Percentiles rank a stretch among this genome's conserved stretches.
Evolutionary conservation across 805 yeast species (phyloP).

Genomic region (Metschnikowia baotianmanensis): DNA sequence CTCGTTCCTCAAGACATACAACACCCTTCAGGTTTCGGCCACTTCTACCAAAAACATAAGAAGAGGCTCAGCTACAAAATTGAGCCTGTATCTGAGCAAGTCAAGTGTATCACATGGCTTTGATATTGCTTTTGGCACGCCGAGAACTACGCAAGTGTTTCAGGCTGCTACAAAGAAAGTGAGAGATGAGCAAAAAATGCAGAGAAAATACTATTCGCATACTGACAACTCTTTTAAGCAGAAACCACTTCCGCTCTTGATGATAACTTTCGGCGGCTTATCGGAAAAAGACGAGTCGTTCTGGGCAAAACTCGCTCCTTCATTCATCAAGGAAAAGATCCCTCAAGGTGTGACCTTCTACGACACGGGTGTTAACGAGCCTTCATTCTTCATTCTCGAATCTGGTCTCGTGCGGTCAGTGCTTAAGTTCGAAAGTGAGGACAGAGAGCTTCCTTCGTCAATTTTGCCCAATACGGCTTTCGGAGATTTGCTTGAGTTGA

Average conservation of each 20-base stretch:
- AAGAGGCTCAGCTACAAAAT: conserved; percentile 8
- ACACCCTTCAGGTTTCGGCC: conserved; percentile 29
- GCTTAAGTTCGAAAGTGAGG: conserved; percentile 38
- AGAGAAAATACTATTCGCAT: conserved; percentile 50
- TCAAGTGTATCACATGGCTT: conserved; percentile 21
- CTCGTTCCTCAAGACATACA: conserved; percentile 68
- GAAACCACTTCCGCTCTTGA: conserved; percentile 62
- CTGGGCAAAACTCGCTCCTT: conserved; percentile 64
- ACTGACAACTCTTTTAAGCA: conserved; percentile 33
- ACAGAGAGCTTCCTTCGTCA: conserved; percentile 35
- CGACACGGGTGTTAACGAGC: conserved; percentile 43
- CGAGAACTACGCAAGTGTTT: conserved; percentile 50
- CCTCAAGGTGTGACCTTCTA: conserved; percentile 46
- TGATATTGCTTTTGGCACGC: conserved; percentile 43
- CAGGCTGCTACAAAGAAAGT: conserved; percentile 51
- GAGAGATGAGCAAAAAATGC: conserved; percentile 39
- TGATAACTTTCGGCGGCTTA: conserved; percentile 63
- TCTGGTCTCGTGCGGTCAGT: conserved; percentile 40
- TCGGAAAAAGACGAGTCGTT: conserved; percentile 48
- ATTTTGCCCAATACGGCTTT: conserved; percentile 73
- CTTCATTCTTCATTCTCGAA: conserved; percentile 58
- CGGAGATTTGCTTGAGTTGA: conserved; percentile 50
- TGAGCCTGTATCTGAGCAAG: conserved; percentile 7
- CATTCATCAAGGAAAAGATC: conserved; percentile 47
- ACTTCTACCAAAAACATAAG: conserved; percentile 11